These are phyloP conservation scores for Sodiomyces alkalinus DNA, from an alignment of 2,329 filamentous ascomycete species.

Conservation along the genomic window DNA sequence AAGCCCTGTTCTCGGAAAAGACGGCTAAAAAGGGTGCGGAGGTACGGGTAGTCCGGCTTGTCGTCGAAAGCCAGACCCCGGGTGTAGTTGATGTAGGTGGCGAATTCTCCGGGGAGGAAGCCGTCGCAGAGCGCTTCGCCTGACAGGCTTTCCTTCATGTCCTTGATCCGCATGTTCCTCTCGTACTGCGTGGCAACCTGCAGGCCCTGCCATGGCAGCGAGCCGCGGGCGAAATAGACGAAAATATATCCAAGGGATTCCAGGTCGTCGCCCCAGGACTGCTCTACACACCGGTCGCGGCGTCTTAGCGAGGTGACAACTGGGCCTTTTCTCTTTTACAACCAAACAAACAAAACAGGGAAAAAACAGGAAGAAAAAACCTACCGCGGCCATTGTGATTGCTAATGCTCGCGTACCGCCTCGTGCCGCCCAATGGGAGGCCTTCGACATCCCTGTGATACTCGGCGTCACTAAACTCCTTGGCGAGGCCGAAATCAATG, in stretches of 20 bases:
- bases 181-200: conserved; percentile 60
- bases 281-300: conserved; percentile 28
- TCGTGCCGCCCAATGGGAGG: conserved; percentile 6
- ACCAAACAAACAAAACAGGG: background rate
- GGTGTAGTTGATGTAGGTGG: conserved; percentile 63
- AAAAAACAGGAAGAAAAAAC: conserved; percentile 5
- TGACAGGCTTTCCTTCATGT: conserved; percentile 30
- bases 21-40: conserved; percentile 61
- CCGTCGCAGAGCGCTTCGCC: conserved; percentile 59
- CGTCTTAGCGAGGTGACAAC: background rate
- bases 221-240: conserved; percentile 62
- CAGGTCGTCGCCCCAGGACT: conserved; percentile 62
- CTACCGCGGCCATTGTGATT: conserved; percentile 8
- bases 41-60: conserved; percentile 63
- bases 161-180: conserved; percentile 28
- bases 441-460: conserved; percentile 52
- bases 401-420: conserved; percentile 9
- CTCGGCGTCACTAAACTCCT: conserved; percentile 99
- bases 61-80: conserved; percentile 58
- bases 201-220: conserved; percentile 58
- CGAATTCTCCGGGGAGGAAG: conserved; percentile 62
- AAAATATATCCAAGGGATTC: conserved; percentile 62
- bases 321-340: too few species aligned
- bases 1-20: conserved; percentile 57
- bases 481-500: conserved; percentile 96